Evolutionary conservation across 192 early-diverging fungal genomes (phyloP).

Genomic region (Coemansia sp.): DNA sequence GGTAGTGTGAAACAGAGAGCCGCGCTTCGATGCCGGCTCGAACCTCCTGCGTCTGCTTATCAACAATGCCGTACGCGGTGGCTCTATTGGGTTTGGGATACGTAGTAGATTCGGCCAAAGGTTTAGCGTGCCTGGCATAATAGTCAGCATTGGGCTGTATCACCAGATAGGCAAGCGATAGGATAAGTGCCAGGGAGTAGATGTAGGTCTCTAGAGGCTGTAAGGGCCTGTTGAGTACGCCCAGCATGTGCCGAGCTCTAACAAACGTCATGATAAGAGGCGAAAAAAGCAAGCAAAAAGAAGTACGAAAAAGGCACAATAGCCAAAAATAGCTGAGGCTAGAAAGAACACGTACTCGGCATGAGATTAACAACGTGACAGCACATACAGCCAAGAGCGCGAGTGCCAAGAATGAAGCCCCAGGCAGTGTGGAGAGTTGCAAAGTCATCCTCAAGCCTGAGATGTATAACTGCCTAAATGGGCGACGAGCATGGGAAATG

Average conservation of each 20-base stretch:
- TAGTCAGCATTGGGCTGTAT: conserved; percentile 9
- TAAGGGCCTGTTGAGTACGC: conserved; percentile 17
- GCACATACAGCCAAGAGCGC: neutral
- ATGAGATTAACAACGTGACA: neutral
- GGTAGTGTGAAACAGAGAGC: conserved; percentile 12
- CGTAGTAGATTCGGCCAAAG: conserved; percentile 1
- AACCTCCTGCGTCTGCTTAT: conserved; percentile 8
- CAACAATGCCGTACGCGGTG: conserved; percentile 10
- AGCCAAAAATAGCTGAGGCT: neutral
- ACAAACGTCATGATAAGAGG: conserved; percentile 18
- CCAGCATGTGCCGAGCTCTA: conserved; percentile 14
- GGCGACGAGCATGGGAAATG: conserved; percentile 10
- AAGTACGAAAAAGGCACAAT: neutral
- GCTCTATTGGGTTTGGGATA: conserved; percentile 1
- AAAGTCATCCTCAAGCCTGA: neutral
- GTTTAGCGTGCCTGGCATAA: conserved; percentile 9
- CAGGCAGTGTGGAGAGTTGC: neutral
- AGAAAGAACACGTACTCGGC: neutral
- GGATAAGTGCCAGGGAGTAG: conserved; percentile 16
- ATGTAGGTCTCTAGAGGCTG: conserved; percentile 16
- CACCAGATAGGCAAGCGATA: conserved; percentile 17
- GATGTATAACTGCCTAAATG: conserved; percentile 6
- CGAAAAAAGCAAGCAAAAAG: neutral
- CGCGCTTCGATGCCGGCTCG: neutral
- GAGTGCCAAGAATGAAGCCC: conserved; percentile 7